Conservation (phyloP, 23 red algal species). For the Agarophyton chilense region DNA sequence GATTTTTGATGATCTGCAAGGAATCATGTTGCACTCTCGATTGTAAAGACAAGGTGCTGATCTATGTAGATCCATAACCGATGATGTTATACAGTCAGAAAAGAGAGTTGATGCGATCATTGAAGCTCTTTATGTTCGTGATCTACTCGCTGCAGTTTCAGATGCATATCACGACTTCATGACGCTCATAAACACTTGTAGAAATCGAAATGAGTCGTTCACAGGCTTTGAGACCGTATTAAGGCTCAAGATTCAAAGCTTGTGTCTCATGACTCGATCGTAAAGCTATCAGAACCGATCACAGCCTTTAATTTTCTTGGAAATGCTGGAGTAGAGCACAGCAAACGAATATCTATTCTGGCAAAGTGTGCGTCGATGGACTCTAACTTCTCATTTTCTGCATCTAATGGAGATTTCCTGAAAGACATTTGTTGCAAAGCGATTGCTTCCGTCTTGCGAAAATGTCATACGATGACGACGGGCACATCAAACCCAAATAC, state of each 20-base stretch:
- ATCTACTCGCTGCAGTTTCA: slow-evolving; percentile 17
- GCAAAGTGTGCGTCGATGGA: background rate
- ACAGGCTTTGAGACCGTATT: slow-evolving; percentile 18
- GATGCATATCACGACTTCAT: slow-evolving; percentile 9
- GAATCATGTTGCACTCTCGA: background rate
- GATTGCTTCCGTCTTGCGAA: background rate
- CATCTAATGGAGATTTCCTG: slow-evolving; percentile 9
- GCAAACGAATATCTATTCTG: background rate
- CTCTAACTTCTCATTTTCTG: background rate
- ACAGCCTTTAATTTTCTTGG: slow-evolving; percentile 6
- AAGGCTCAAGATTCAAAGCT: slow-evolving; percentile 16
- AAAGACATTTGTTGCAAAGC: background rate
- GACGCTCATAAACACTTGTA: background rate
- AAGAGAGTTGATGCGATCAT: background rate
- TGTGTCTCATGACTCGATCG: background rate
- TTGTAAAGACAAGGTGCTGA: background rate
- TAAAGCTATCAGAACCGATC: slow-evolving; percentile 16
- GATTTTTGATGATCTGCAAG: slow-evolving; percentile 1
- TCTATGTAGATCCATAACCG: background rate
- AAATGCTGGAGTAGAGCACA: background rate
- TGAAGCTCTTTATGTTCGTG: background rate
- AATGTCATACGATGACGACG: background rate
- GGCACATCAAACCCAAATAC: background rate
- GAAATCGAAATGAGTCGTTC: background rate
- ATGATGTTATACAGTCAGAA: background rate